Conservation (phyloP, 176 grass and related monocot species). For the Paspalum vaginatum region DNA sequence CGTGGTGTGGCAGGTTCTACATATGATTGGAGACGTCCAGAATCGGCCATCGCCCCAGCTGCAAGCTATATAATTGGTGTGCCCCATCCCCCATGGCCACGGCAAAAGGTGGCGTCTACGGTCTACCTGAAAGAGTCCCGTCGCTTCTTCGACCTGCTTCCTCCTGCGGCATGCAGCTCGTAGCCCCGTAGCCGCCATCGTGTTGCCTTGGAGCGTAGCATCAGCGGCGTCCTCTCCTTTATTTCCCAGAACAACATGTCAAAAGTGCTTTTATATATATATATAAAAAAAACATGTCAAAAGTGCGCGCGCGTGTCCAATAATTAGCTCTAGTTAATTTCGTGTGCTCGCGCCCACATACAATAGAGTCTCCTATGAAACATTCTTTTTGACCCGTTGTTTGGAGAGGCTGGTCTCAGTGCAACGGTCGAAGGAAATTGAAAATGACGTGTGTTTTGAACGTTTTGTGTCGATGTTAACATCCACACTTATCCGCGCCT, state of each 20-base stretch:
- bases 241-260: neutral
- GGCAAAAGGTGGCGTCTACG: slow-evolving; percentile 15
- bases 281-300: neutral
- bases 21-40: slow-evolving; percentile 19
- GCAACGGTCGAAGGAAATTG: neutral
- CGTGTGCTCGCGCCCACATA: neutral
- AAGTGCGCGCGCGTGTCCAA: no score
- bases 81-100: neutral
- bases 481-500: neutral
- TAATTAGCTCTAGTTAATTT: neutral
- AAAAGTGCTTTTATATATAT: no score
- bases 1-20: slow-evolving; percentile 36
- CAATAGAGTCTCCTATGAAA: no score
- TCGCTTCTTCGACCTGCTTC: neutral
- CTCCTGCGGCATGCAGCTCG: neutral
- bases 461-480: neutral
- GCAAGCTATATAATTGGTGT: neutral
- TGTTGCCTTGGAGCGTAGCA: neutral
- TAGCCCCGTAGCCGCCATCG: neutral
- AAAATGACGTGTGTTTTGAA: slow-evolving; percentile 14
- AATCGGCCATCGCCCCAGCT: neutral
- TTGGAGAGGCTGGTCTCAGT: neutral
- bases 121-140: neutral
- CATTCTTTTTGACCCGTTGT: neutral
- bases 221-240: neutral